Conservation (phyloP, 2,329 filamentous ascomycete genomes). For the Bretziella fagacearum region DNA sequence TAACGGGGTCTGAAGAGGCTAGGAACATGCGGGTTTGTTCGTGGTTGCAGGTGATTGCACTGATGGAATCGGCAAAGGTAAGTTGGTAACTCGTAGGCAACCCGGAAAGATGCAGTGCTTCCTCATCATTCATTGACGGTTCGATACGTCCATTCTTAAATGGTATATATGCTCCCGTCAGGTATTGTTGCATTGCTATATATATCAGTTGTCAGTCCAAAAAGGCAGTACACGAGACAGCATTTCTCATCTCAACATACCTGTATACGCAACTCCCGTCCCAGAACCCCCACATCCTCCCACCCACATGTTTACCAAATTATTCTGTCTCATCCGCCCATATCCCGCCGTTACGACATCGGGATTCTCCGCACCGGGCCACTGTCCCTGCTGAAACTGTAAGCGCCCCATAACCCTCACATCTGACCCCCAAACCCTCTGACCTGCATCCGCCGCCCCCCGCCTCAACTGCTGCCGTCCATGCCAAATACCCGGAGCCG, state of each 20-base stretch:
- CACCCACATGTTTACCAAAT: slow-evolving; percentile 8
- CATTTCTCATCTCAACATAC: background rate
- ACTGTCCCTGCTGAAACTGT: background rate
- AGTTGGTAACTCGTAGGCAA: background rate
- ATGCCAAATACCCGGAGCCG: background rate
- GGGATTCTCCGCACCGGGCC: background rate
- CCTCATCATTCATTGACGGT: background rate
- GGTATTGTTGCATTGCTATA: background rate
- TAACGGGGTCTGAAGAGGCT: too few species aligned
- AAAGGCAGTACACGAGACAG: background rate
- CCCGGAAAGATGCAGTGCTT: background rate
- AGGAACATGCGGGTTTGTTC: too few species aligned
- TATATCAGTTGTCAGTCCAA: background rate
- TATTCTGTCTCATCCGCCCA: slow-evolving; percentile 5
- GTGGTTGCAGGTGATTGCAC: background rate
- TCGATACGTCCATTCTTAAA: background rate
- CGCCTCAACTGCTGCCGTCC: background rate
- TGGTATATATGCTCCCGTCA: slow-evolving; percentile 2
- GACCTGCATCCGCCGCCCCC: background rate
- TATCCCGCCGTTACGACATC: slow-evolving; percentile 5
- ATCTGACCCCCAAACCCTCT: slow-evolving; percentile 1
- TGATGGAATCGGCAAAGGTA: background rate
- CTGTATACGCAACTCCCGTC: slow-evolving; percentile 9
- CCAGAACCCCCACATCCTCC: slow-evolving; percentile 6
- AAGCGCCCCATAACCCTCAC: slow-evolving; percentile 7